Evolutionary conservation across 331 rosid species (phyloP), one percentile per base, ranked within the genome.

Genomic region (Telfairia occidentalis): DNA sequence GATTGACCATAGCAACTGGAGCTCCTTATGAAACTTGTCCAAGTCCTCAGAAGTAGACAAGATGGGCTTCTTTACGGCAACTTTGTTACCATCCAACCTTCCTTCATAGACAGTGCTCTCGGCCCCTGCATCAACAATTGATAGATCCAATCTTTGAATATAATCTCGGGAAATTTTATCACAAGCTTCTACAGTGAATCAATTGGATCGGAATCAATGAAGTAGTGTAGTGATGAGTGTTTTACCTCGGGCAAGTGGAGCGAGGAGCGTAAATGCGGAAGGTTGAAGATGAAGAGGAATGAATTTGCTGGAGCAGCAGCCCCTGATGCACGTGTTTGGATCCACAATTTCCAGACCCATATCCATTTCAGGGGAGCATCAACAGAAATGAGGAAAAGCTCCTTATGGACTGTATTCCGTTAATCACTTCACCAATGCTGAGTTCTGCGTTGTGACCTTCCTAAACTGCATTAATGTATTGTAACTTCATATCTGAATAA

Each of bases 31-130:
- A 59, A 91, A 91, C 82, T 85, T 86, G 77, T 91, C 90, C 75
- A 94, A 79, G 76, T 91, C 96, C 58, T 89, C 89, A 42, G 96
- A 86, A 82, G 93, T 82, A 53, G 98, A 83, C 81, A 89, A 81
- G 42, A 85, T 78, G 38, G 98, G 98, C 82, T 88, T 94, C 89
- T 91, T 91, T 42, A 91, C 89, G 35, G 98, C 98, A 73, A 91
- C 96, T 78, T 78, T 88, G 72, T 73, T 72, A 2, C 88, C 98
- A 78, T 86, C 81, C 86, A 93, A 80, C 32, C 80, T 84, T 57
- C 92, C 98, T 85, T 88, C 92, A 73, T 86, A 90, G 16, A 93
- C 98, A 78, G 85, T 82, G 85, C 98, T 91, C 82, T 90, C 97
- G n/a, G 89, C 96, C 53, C 98, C 98, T 92, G 58, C 7, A 37